Percentiles rank a stretch among this genome's conserved stretches.
Conservation (phyloP, 2,329 filamentous ascomycete genomes). For the Curvularia sp. region DNA sequence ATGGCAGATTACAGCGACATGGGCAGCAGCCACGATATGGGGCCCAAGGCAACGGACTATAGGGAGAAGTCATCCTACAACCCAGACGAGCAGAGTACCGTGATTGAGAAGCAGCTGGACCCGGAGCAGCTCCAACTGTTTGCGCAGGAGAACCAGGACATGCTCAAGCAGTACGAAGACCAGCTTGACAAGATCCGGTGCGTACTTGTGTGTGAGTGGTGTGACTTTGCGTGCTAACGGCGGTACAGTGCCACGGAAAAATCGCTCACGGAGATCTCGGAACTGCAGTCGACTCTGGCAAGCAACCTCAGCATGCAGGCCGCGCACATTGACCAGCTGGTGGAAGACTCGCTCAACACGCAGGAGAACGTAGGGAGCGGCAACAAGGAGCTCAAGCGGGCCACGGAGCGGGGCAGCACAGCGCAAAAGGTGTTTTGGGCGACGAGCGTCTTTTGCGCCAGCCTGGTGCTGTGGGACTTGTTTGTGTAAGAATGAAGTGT, state of each 20-base stretch:
- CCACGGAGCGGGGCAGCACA: slow-evolving; percentile 63
- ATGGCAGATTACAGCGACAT: slow-evolving; percentile 27
- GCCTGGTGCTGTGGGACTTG: slow-evolving; percentile 58
- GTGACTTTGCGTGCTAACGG: slow-evolving; percentile 23
- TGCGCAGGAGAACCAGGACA: slow-evolving; percentile 88
- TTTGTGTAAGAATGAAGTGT: slow-evolving; percentile 50
- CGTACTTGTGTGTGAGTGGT: slow-evolving; percentile 44
- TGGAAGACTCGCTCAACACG: slow-evolving; percentile 81
- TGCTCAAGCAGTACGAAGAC: slow-evolving; percentile 92
- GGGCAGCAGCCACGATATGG: background rate
- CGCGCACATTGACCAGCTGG: slow-evolving; percentile 86
- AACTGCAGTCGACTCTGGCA: slow-evolving; percentile 87
- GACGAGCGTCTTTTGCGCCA: slow-evolving; percentile 55
- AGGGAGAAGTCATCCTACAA: slow-evolving; percentile 32
- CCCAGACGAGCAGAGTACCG: slow-evolving; percentile 35
- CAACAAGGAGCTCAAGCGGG: slow-evolving; percentile 89
- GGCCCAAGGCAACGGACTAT: slow-evolving; percentile 28
- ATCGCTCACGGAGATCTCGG: slow-evolving; percentile 89
- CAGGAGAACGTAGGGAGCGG: slow-evolving; percentile 86
- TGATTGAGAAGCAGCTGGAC: slow-evolving; percentile 68
- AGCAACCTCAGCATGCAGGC: slow-evolving; percentile 85
- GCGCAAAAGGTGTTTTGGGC: slow-evolving; percentile 58
- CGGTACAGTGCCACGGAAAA: slow-evolving; percentile 77
- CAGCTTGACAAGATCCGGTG: slow-evolving; percentile 94
- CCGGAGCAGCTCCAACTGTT: slow-evolving; percentile 91